A percentile compares a stretch with the other conserved stretches of the same genome.
Conservation (phyloP, 1,284 basidiomycete genomes). For the Rhizopogon parksii region DNA sequence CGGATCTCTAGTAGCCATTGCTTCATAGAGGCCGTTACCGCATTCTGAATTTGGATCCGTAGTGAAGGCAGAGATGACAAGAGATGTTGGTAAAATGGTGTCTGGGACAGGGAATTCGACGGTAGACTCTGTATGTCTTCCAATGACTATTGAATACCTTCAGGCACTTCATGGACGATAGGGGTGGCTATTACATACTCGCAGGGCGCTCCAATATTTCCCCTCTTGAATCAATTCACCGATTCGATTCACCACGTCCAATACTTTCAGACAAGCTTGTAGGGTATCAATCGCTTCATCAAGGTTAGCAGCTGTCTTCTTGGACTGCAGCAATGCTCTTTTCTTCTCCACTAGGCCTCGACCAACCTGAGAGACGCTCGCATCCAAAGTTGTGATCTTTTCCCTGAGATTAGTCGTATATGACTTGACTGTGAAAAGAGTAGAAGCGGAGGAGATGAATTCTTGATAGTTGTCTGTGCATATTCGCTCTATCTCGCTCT, state of each 20-base stretch:
- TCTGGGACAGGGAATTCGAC: constrained; percentile 84
- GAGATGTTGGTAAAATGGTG: constrained; percentile 90
- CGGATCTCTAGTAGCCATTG: constrained; percentile 96
- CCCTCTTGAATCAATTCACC: constrained; percentile 88
- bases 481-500: constrained; percentile 92
- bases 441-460: constrained; percentile 94
- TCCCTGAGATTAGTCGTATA: constrained; percentile 79
- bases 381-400: constrained; percentile 66
- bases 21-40: constrained; percentile 92
- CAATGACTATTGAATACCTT: constrained; percentile 57
- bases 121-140: constrained; percentile 93
- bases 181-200: constrained; percentile 56
- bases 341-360: constrained; percentile 87
- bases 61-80: constrained; percentile 88
- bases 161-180: constrained; percentile 25
- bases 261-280: constrained; percentile 84
- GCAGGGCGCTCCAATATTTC: constrained; percentile 93
- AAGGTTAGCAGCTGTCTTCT: constrained; percentile 87
- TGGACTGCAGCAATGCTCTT: constrained; percentile 79
- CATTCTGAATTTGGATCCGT: constrained; percentile 83
- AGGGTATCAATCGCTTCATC: constrained; percentile 95
- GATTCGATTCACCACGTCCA: constrained; percentile 94
- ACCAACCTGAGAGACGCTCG: constrained; percentile 72
- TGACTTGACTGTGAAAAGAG: constrained; percentile 89
- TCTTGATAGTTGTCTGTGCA: constrained; percentile 97